These are phyloP conservation scores for Xylaria intraflava DNA, from an alignment of 495 filamentous ascomycete species.

Conservation along the genomic window DNA sequence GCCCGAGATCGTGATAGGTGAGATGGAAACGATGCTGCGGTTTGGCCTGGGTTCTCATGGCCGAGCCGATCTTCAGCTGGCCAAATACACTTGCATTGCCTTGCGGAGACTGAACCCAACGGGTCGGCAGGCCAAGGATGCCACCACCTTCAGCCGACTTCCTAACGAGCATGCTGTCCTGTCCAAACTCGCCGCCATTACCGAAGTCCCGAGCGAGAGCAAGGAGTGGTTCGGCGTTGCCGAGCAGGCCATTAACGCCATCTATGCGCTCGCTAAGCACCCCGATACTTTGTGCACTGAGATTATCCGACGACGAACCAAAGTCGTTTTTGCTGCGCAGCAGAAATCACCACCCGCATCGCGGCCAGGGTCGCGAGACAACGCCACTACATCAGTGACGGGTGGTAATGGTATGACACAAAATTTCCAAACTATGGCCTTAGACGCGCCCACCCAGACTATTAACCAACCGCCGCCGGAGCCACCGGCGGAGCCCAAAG, in stretches of 20 bases:
- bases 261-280: conserved; percentile 91
- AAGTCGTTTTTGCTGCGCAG: conserved; percentile 57
- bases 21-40: conserved; percentile 88
- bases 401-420: conserved; percentile 20
- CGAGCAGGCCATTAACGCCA: conserved; percentile 92
- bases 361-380: conserved; percentile 38
- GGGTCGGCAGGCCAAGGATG: conserved; percentile 69
- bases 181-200: conserved; percentile 69
- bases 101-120: conserved; percentile 82
- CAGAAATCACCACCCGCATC: conserved; percentile 27
- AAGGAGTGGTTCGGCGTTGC: conserved; percentile 98
- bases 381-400: conserved; percentile 23
- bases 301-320: conserved; percentile 81
- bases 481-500: conserved; percentile 38
- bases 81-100: conserved; percentile 91
- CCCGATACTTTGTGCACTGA: conserved; percentile 92
- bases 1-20: conserved; percentile 83
- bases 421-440: conserved; percentile 25
- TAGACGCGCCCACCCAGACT: conserved; percentile 29
- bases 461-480: conserved; percentile 28
- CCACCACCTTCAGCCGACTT: conserved; percentile 65
- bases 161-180: conserved; percentile 89
- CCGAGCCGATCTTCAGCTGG: conserved; percentile 73
- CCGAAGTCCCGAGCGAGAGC: conserved; percentile 75
- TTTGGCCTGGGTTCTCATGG: conserved; percentile 82